Conservation (phyloP, 2,329 filamentous ascomycete species). For the Fusarium sp. region DNA sequence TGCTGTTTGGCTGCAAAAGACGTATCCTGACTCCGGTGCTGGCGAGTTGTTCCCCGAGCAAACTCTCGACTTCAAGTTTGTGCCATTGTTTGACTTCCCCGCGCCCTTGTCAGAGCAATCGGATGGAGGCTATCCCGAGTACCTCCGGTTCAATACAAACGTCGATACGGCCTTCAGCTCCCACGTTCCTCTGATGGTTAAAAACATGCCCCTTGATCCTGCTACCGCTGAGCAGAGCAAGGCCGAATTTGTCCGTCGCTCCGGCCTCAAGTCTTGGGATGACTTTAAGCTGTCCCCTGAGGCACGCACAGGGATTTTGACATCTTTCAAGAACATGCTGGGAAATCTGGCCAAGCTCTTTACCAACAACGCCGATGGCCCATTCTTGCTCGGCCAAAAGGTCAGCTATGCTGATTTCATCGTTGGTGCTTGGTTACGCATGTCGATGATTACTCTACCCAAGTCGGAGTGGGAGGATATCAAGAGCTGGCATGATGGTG, state of each 20-base stretch:
- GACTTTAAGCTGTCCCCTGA: constrained; percentile 56
- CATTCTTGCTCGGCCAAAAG: constrained; percentile 60
- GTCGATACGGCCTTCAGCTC: constrained; percentile 67
- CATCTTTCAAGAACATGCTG: constrained; percentile 56
- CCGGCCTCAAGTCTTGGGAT: constrained; percentile 59
- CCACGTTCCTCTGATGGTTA: constrained; percentile 55
- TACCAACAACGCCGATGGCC: constrained; percentile 53
- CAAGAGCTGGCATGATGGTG: constrained; percentile 61
- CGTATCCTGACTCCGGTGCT: constrained; percentile 59
- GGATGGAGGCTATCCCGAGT: constrained; percentile 49
- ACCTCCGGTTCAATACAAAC: constrained; percentile 64
- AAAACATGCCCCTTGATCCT: constrained; percentile 64
- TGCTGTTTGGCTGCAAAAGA: constrained; percentile 68
- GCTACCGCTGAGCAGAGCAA: constrained; percentile 57
- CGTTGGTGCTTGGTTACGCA: constrained; percentile 67
- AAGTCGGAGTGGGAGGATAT: constrained; percentile 61
- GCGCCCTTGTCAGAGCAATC: constrained; percentile 54
- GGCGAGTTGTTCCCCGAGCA: constrained; percentile 62
- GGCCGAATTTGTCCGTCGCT: constrained; percentile 62
- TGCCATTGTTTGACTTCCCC: constrained; percentile 33
- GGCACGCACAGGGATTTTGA: constrained; percentile 52
- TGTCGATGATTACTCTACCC: constrained; percentile 56
- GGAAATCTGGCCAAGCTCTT: constrained; percentile 58
- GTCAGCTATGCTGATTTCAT: constrained; percentile 68
- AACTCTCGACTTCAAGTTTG: constrained; percentile 56